phyloP scores from a whole-genome alignment of 345 rosid genomes.

The Eutrema heterophyllum region DNA sequence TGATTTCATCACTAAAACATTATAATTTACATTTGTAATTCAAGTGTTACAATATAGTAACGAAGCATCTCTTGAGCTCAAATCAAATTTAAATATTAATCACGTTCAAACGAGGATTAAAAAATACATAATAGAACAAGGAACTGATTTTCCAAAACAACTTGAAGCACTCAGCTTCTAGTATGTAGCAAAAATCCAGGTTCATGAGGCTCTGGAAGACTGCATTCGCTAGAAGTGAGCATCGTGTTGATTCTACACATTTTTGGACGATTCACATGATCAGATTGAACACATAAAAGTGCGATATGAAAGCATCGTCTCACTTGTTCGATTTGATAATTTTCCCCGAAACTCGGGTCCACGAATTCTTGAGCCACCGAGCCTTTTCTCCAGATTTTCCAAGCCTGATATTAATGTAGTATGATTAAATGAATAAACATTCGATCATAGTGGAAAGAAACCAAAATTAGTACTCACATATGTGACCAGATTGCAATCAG shows the following conservation, averaged over 20 bases:
- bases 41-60: no score
- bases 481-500: slow-evolving; percentile 7
- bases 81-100: no score
- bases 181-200: slow-evolving; percentile 18
- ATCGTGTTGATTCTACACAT: slow-evolving; percentile 30
- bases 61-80: no score
- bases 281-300: slow-evolving; percentile 42
- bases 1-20: no score
- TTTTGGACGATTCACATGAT: slow-evolving; percentile 31
- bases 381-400: slow-evolving; percentile 41
- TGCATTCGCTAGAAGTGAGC: slow-evolving; percentile 26
- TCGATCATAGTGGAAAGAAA: background rate
- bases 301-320: slow-evolving; percentile 44
- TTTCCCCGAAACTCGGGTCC: slow-evolving; percentile 22
- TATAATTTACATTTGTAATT: no score
- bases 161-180: background rate
- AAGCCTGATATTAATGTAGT: slow-evolving; percentile 27
- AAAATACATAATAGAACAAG: slow-evolving; percentile 30
- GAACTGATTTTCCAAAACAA: background rate
- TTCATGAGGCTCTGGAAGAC: slow-evolving; percentile 19
- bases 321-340: slow-evolving; percentile 30
- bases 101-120: no score
- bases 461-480: slow-evolving; percentile 17
- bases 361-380: slow-evolving; percentile 28
- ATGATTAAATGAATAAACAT: no score